Evolutionary conservation across 2,329 filamentous ascomycete genomes (phyloP).

Genomic region (Neopestalotiopsis sp.): DNA sequence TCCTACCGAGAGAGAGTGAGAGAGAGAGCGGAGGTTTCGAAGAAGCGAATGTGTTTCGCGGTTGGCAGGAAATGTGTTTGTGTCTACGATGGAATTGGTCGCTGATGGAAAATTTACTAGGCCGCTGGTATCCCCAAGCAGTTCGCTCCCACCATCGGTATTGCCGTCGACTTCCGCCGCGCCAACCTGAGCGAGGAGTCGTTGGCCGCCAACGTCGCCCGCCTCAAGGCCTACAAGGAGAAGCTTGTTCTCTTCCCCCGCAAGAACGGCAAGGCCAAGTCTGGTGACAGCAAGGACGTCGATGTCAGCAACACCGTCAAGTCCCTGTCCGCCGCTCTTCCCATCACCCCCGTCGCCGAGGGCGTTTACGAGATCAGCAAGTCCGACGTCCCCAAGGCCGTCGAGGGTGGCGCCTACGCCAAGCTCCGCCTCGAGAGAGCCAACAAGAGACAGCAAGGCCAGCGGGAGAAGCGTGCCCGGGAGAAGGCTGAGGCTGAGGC

Average conservation of each 20-base stretch:
- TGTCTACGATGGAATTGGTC: conserved; percentile 19
- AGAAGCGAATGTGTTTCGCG: not conserved
- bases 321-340: conserved; percentile 65
- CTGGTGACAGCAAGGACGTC: conserved; percentile 83
- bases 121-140: conserved; percentile 95
- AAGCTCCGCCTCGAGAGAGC: conserved; percentile 84
- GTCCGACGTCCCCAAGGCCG: conserved; percentile 75
- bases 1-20: no score
- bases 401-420: conserved; percentile 85
- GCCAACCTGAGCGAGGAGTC: conserved; percentile 97
- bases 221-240: conserved; percentile 96
- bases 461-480: conserved; percentile 91
- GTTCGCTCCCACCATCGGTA: conserved; percentile 94
- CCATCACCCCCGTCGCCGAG: conserved; percentile 71
- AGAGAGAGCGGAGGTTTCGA: not conserved
- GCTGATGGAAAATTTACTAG: conserved; percentile 47
- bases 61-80: not conserved
- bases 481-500: conserved; percentile 84
- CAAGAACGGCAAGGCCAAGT: conserved; percentile 92
- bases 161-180: conserved; percentile 94
- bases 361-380: conserved; percentile 79
- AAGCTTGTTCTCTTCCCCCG: conserved; percentile 98
- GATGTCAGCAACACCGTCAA: conserved; percentile 68
- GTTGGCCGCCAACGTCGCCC: conserved; percentile 91
- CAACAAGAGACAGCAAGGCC: conserved; percentile 81